Percentiles rank a stretch among this genome's conserved stretches.
These are phyloP conservation scores for Polygonum aviculare DNA, from an alignment of 148 eudicot genomes.

Conservation along the genomic window DNA sequence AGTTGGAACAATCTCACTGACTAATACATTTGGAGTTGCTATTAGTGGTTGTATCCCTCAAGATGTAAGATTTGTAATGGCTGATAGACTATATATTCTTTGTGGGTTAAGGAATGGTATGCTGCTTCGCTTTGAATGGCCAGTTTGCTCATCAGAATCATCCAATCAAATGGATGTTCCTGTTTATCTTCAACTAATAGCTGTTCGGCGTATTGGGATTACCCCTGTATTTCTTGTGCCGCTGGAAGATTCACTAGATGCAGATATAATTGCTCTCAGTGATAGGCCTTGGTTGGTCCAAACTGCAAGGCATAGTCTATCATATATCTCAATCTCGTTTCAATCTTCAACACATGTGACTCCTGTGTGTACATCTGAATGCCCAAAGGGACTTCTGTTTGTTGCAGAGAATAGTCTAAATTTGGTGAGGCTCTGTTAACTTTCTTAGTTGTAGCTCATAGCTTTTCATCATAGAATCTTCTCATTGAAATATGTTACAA, in stretches of 20 bases:
- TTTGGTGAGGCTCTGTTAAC: slow-evolving; percentile 47
- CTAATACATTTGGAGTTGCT: slow-evolving; percentile 57
- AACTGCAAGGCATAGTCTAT: slow-evolving; percentile 86
- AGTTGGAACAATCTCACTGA: slow-evolving; percentile 64
- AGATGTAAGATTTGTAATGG: slow-evolving; percentile 89
- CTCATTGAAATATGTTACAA: background rate
- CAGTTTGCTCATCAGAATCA: slow-evolving; percentile 26
- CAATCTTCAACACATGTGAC: slow-evolving; percentile 92
- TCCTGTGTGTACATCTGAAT: slow-evolving; percentile 81
- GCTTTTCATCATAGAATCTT: background rate
- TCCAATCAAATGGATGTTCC: slow-evolving; percentile 42
- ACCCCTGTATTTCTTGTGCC: slow-evolving; percentile 88
- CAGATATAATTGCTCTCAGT: slow-evolving; percentile 88
- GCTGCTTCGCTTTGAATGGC: slow-evolving; percentile 97
- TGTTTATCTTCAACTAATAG: slow-evolving; percentile 64
- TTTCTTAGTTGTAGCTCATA: background rate
- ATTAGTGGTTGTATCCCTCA: slow-evolving; percentile 87
- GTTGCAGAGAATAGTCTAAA: slow-evolving; percentile 91
- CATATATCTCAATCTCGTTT: slow-evolving; percentile 81
- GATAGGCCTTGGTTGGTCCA: slow-evolving; percentile 98
- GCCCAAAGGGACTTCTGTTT: slow-evolving; percentile 84
- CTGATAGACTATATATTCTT: slow-evolving; percentile 72
- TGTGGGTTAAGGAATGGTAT: slow-evolving; percentile 92
- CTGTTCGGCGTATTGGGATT: slow-evolving; percentile 86
- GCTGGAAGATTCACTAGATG: slow-evolving; percentile 57